Conservation (phyloP, 2,329 filamentous ascomycete species). For the Phyllosticta capitalensis region DNA sequence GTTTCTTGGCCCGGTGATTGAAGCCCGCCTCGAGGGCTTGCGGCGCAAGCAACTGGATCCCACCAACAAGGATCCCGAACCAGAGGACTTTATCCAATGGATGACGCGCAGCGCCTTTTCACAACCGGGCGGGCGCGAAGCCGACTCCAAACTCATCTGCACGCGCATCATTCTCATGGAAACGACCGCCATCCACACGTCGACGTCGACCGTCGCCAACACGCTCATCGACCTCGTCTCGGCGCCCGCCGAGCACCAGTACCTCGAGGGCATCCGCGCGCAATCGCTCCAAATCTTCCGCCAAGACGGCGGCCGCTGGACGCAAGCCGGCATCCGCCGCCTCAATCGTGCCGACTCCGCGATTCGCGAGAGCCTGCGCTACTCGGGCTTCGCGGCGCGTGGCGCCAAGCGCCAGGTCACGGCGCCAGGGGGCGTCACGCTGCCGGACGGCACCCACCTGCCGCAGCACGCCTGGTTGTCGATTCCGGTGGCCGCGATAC, state of each 20-base stretch:
- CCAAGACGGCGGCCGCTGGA: conserved; percentile 11
- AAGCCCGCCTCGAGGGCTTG: neutral
- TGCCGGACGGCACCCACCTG: conserved; percentile 17
- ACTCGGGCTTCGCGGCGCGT: conserved; percentile 16
- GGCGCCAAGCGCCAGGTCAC: conserved; percentile 19
- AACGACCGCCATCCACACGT: conserved; percentile 19
- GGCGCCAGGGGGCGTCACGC: conserved; percentile 17
- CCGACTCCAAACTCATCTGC: neutral
- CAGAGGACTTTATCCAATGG: neutral
- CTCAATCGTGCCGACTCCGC: conserved; percentile 20
- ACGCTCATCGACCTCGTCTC: neutral
- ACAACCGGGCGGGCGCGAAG: neutral
- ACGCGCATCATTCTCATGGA: conserved; percentile 13
- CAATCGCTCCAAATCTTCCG: neutral
- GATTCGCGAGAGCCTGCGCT: conserved; percentile 23
- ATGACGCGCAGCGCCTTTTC: conserved; percentile 1
- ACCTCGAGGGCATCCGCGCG: neutral
- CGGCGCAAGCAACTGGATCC: neutral
- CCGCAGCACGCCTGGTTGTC: conserved; percentile 17
- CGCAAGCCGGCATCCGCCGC: conserved; percentile 16
- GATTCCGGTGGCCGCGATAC: conserved; percentile 15
- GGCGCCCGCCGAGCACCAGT: conserved; percentile 5
- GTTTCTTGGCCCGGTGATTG: conserved; percentile 6
- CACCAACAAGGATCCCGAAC: neutral
- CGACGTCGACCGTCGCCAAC: neutral